phyloP scores from a whole-genome alignment of 371 early-diverging fungal genomes.

The Syncephalastrum racemosum region DNA sequence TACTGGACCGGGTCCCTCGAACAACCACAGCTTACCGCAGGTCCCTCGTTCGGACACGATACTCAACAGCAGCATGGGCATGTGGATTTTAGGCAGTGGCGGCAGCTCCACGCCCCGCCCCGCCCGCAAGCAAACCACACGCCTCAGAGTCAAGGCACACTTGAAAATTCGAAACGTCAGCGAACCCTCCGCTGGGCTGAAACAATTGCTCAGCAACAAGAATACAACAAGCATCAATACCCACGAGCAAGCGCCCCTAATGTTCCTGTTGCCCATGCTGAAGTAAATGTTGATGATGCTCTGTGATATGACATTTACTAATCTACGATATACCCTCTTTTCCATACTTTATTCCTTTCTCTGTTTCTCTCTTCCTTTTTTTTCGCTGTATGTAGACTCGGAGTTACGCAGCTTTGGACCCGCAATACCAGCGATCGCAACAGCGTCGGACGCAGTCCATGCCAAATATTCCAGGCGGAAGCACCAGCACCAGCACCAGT shows the following conservation, averaged over 20 bases:
- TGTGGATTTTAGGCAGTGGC: constrained; percentile 11
- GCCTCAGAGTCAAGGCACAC: constrained; percentile 3
- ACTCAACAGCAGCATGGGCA: constrained; percentile 1
- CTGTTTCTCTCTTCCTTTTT: not conserved
- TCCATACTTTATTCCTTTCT: not conserved
- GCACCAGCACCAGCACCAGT: constrained; percentile 1
- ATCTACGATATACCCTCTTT: not conserved
- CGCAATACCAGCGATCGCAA: not conserved
- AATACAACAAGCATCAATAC: not conserved
- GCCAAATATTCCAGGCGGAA: not conserved
- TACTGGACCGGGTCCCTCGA: constrained; percentile 36
- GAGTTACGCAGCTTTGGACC: not conserved
- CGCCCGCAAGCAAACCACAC: constrained; percentile 1
- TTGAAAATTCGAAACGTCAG: constrained; percentile 16
- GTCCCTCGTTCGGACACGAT: constrained; percentile 1
- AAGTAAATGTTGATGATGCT: not conserved
- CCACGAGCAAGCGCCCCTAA: not conserved
- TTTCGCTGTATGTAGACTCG: not conserved
- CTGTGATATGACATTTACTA: not conserved
- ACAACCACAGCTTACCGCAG: constrained; percentile 5
- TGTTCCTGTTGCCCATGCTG: not conserved
- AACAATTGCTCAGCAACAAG: constrained; percentile 7
- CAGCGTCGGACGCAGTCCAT: constrained; percentile 2
- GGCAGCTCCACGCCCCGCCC: constrained; percentile 9
- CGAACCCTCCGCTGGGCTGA: constrained; percentile 24